Percentiles rank a stretch among this genome's conserved stretches.
Evolutionary conservation across 179 eudicot genomes (phyloP).

Genomic region (Beta corolliflora): DNA sequence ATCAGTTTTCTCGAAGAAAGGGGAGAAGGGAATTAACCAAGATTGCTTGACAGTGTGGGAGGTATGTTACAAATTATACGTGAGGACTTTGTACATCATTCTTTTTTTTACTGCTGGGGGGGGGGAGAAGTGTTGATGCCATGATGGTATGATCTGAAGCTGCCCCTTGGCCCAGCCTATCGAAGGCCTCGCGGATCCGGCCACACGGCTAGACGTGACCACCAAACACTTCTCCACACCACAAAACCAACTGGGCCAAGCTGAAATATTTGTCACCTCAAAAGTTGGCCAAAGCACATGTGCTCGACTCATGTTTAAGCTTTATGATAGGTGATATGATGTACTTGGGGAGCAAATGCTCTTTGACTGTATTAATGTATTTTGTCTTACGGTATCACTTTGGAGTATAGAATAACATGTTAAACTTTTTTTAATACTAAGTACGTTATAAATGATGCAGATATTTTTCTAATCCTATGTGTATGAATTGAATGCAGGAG

Average conservation of each 20-base stretch:
- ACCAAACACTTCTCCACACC: background rate
- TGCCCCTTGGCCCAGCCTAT: background rate
- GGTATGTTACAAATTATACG: conserved; percentile 36
- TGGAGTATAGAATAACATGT: background rate
- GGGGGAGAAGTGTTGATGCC: too few species aligned
- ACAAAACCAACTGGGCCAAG: background rate
- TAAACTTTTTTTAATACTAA: background rate
- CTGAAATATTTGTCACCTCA: background rate
- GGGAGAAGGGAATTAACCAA: conserved; percentile 76
- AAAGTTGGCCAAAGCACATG: background rate
- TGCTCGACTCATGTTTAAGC: background rate
- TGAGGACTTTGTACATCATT: background rate
- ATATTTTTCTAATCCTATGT: background rate
- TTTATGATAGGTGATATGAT: background rate
- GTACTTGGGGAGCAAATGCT: background rate
- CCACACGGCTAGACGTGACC: background rate
- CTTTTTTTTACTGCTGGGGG: background rate
- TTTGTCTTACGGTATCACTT: background rate
- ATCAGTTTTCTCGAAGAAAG: conserved; percentile 58
- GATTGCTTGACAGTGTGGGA: conserved; percentile 68
- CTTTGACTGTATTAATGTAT: background rate
- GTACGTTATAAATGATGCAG: background rate
- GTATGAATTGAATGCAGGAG: conserved; percentile 35
- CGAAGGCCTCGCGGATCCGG: background rate
- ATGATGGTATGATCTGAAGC: background rate